Conservation (phyloP, 2,329 filamentous ascomycete species). For the Emergomyces orientalis region DNA sequence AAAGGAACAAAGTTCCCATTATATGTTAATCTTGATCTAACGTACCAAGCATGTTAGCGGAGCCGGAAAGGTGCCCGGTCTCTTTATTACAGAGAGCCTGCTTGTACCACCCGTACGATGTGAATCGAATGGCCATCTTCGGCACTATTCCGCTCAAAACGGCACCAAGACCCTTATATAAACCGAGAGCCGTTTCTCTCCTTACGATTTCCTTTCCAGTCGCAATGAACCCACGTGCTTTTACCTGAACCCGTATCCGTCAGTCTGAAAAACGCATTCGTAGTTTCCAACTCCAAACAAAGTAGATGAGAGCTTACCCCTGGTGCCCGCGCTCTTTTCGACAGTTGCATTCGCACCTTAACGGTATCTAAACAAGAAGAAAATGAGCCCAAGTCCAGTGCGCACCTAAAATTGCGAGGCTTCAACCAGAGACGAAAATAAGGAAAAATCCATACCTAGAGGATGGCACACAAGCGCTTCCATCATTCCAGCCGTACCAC, state of each 20-base stretch:
- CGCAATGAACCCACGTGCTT: conserved; percentile 75
- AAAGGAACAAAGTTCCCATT: not conserved
- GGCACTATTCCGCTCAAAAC: conserved; percentile 93
- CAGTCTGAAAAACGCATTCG: not conserved
- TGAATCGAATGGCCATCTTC: conserved; percentile 99
- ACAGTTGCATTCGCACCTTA: conserved; percentile 99
- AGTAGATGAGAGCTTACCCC: conserved; percentile 48
- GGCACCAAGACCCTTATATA: conserved; percentile 98
- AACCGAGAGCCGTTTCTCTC: conserved; percentile 79
- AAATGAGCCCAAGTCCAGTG: conserved; percentile 10
- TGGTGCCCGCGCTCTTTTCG: conserved; percentile 68
- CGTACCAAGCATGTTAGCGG: conserved; percentile 60
- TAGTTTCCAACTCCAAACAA: not conserved
- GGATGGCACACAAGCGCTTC: conserved; percentile 94
- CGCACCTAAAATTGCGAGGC: not conserved
- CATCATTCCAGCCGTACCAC: conserved; percentile 98
- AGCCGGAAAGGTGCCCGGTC: conserved; percentile 58
- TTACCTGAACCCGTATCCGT: conserved; percentile 37
- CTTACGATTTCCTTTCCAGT: conserved; percentile 81
- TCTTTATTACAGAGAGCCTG: conserved; percentile 61
- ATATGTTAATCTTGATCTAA: not conserved
- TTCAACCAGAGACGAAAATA: not conserved
- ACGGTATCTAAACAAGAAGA: conserved; percentile 59
- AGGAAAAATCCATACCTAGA: conserved; percentile 51
- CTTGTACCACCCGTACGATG: conserved; percentile 95